These are phyloP conservation scores for Allomyces macrogynus DNA, from an alignment of 192 early-diverging fungal genomes.

Conservation along the genomic window DNA sequence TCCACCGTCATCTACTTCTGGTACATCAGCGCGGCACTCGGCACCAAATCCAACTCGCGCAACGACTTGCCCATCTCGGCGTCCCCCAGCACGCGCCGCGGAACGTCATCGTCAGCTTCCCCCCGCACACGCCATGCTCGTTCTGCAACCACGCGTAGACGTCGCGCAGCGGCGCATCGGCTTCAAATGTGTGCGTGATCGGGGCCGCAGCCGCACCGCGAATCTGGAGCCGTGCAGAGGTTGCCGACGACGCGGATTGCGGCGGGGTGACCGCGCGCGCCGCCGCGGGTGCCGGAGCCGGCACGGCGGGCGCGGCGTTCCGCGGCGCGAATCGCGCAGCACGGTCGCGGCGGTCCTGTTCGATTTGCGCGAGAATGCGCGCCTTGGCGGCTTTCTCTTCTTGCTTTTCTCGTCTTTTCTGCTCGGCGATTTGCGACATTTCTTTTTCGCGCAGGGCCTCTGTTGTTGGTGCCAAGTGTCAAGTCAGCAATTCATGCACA, in stretches of 20 bases:
- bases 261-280: slow-evolving; percentile 10
- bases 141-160: slow-evolving; percentile 30
- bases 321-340: slow-evolving; percentile 19
- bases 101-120: slow-evolving; percentile 40
- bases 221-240: slow-evolving; percentile 38
- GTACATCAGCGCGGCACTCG: slow-evolving; percentile 33
- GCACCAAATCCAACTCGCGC: slow-evolving; percentile 40
- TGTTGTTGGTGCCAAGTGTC: slow-evolving; percentile 4
- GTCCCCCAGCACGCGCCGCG: slow-evolving; percentile 33
- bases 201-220: slow-evolving; percentile 23
- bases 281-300: neutral
- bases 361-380: slow-evolving; percentile 40
- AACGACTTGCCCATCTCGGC: slow-evolving; percentile 31
- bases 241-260: slow-evolving; percentile 11
- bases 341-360: slow-evolving; percentile 43
- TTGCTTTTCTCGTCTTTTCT: slow-evolving; percentile 39
- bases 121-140: slow-evolving; percentile 11
- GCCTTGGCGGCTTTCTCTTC: slow-evolving; percentile 36
- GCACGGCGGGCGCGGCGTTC: slow-evolving; percentile 14
- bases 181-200: slow-evolving; percentile 33
- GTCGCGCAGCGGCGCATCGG: slow-evolving; percentile 25
- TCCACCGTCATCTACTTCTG: no score
- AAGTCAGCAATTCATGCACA: no score
- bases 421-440: slow-evolving; percentile 32
- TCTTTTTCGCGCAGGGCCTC: slow-evolving; percentile 33